phyloP scores from a whole-genome alignment of 345 rosid genomes.

The Rhodamnia rubescens region DNA sequence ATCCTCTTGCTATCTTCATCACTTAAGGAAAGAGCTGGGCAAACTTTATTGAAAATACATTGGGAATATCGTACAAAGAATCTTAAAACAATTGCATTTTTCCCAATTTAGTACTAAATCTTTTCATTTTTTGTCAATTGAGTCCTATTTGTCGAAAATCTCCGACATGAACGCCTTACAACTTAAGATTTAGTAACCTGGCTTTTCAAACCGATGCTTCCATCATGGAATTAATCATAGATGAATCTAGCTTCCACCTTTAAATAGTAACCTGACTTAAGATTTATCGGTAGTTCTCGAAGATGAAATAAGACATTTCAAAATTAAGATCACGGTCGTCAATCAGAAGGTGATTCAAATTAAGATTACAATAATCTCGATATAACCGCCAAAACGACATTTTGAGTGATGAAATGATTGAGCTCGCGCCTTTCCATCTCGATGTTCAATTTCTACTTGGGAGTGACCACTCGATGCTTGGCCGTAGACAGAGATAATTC shows the following conservation, averaged over 20 bases:
- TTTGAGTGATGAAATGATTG: not conserved
- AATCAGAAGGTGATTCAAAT: accelerated
- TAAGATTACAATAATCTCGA: not conserved
- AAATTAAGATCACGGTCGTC: not conserved
- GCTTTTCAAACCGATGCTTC: not conserved
- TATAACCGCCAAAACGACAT: not conserved
- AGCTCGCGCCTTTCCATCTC: not conserved
- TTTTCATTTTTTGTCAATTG: too few relatives aligned
- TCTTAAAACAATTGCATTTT: too few relatives aligned
- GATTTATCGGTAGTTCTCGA: not conserved
- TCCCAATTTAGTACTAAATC: too few relatives aligned
- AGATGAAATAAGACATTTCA: not conserved
- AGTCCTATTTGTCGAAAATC: too few relatives aligned
- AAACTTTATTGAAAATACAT: too few relatives aligned
- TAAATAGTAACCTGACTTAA: not conserved
- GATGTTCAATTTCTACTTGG: not conserved
- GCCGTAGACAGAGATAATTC: not conserved
- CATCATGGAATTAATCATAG: not conserved
- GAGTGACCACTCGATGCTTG: not conserved
- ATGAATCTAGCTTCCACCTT: not conserved
- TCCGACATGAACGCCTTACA: not conserved
- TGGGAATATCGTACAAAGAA: too few relatives aligned
- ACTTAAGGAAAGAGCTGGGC: not conserved
- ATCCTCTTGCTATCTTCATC: not conserved
- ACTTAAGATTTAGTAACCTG: not conserved